Base-by-base conservation (phyloP, 495 filamentous ascomycete genomes). In the Sabuloglossum arenarium region DNA sequence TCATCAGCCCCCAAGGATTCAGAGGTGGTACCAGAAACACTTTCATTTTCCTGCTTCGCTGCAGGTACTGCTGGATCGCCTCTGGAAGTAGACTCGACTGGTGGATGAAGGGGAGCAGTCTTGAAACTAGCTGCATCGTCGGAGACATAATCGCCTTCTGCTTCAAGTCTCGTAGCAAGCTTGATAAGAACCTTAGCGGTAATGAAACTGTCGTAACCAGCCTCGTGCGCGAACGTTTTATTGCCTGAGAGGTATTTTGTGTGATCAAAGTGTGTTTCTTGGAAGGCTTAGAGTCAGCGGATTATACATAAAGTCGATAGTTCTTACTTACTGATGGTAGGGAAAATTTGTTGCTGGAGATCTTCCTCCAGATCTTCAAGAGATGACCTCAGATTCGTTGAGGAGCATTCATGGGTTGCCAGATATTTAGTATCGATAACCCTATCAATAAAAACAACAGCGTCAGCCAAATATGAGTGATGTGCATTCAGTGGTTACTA, bases 351-450 rank as follows among this genome's bases (percentile, higher is more conserved):
- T 3, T 59, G 56, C 12, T 63, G 56, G 25, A 79, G 63, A 39
- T 63, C 66, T 24, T 67, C 58, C 53, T 74, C 70, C 43, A 81
- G 67, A 21, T 74, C 68, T 32, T 73, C 66, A 32, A 84, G 61
- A 16, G 75, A 75, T 1, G 75, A 69, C 21, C 61, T 64, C 54
- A 73, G 69, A 11, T 77, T 73, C 16, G 71, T 72, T 24, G 70
- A 71, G 42, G 74, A 71, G 62, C 70, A 70, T 61, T 71, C 69
- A 57, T 76, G 70, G 6, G 78, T 81, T 21, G 78, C 75, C 55
- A 94, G 71, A 58, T 80, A 88, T 61, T 90, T 90, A 0, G 86
- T 90, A 61, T 93, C 87, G 6, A 88, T 67, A 16, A 91, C 66
- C 1, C 67, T 63, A n/a, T n/a, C n/a, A 19, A 31, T 43, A 30